phyloP scores from a whole-genome alignment of 768 basidiomycete genomes.

The Xerocomellus intermedius region DNA sequence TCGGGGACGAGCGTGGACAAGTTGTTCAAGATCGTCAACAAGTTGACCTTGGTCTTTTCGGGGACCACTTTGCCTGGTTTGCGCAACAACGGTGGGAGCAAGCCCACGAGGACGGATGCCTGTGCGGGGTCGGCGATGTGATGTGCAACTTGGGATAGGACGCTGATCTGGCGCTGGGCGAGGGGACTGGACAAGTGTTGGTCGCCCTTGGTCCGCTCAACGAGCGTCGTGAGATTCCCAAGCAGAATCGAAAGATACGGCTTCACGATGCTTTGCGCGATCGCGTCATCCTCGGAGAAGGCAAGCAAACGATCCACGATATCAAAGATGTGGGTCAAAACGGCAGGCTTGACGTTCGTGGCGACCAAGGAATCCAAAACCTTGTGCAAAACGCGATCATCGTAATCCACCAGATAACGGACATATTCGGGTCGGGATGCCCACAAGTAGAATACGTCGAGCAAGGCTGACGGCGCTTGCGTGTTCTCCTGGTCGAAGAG shows the following conservation, averaged over 20 bases:
- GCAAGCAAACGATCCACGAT: slow-evolving; percentile 71
- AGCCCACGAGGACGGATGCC: slow-evolving; percentile 64
- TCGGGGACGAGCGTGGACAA: slow-evolving; percentile 68
- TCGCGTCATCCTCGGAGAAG: slow-evolving; percentile 45
- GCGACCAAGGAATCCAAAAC: slow-evolving; percentile 81
- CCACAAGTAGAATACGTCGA: slow-evolving; percentile 86
- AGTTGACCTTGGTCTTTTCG: slow-evolving; percentile 82
- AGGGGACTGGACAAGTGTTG: slow-evolving; percentile 57
- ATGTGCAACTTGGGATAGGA: slow-evolving; percentile 77
- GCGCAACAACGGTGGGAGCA: slow-evolving; percentile 80
- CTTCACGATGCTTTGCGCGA: slow-evolving; percentile 55
- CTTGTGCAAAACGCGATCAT: slow-evolving; percentile 66
- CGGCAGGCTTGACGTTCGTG: slow-evolving; percentile 81
- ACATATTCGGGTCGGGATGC: slow-evolving; percentile 55
- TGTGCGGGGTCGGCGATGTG: slow-evolving; percentile 69
- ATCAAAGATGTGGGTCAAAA: slow-evolving; percentile 80
- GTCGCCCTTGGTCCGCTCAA: slow-evolving; percentile 58
- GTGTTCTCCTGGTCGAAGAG: slow-evolving; percentile 81
- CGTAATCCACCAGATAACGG: slow-evolving; percentile 67
- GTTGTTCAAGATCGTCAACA: slow-evolving; percentile 68
- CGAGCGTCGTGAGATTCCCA: slow-evolving; percentile 63
- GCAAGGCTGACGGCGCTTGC: slow-evolving; percentile 83
- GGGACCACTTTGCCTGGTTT: slow-evolving; percentile 72
- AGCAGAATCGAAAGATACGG: slow-evolving; percentile 75
- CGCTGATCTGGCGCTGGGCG: slow-evolving; percentile 75